These are phyloP conservation scores for Ricinus communis DNA, from an alignment of 345 rosid species.

Conservation along the genomic window DNA sequence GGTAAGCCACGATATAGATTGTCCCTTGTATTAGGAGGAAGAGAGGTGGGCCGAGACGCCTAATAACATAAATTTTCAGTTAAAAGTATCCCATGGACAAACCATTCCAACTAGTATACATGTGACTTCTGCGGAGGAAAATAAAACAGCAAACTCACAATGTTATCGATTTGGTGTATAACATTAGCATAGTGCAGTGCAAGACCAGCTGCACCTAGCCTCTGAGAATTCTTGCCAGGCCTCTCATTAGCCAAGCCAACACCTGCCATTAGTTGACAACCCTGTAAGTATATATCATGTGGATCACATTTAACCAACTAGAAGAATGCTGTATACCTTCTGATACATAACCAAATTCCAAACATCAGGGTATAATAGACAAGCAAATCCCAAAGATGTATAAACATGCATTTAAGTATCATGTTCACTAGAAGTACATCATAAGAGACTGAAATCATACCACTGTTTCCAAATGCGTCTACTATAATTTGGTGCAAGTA, in stretches of 20 bases:
- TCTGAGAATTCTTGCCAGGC: slow-evolving; percentile 33
- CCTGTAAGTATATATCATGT: not conserved
- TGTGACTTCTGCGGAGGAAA: not conserved
- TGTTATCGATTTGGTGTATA: slow-evolving; percentile 70
- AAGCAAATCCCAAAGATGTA: slow-evolving; percentile 1
- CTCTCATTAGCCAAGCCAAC: slow-evolving; percentile 21
- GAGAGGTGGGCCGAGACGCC: slow-evolving; percentile 71
- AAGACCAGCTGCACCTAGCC: slow-evolving; percentile 81
- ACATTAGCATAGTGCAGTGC: slow-evolving; percentile 85
- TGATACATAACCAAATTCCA: no score
- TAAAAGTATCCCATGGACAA: not conserved
- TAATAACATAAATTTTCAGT: slow-evolving; percentile 19
- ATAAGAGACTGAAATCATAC: slow-evolving; percentile 32
- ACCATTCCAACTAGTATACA: not conserved
- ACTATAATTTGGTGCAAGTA: slow-evolving; percentile 58
- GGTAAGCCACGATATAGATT: slow-evolving; percentile 68
- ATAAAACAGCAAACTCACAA: slow-evolving; percentile 48
- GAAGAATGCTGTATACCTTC: no score
- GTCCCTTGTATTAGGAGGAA: slow-evolving; percentile 74
- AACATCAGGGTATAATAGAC: not conserved
- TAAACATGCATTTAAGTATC: not conserved
- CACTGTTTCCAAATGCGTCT: slow-evolving; percentile 72
- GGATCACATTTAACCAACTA: not conserved
- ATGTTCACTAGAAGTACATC: not conserved
- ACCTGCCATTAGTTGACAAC: slow-evolving; percentile 30